phyloP scores from a whole-genome alignment of 805 yeast genomes.

The Suhomyces prunicola region DNA sequence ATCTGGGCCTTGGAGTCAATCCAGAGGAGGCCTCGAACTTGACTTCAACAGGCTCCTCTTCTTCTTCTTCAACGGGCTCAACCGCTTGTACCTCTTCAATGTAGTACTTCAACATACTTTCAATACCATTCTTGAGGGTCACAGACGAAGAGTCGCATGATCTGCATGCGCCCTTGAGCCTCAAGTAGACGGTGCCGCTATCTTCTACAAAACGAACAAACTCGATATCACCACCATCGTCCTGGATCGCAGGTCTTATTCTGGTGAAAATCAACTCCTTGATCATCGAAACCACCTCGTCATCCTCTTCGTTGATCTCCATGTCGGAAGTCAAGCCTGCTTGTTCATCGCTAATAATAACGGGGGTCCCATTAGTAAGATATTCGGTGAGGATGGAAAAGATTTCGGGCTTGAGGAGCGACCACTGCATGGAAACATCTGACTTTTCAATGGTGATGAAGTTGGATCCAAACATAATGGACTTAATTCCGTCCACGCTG shows the following conservation, averaged over 20 bases:
- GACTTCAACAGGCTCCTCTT: slow-evolving; percentile 10
- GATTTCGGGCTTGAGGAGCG: slow-evolving; percentile 62
- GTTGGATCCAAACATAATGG: slow-evolving; percentile 78
- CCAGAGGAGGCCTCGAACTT: slow-evolving; percentile 19
- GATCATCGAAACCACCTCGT: slow-evolving; percentile 63
- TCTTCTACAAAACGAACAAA: slow-evolving; percentile 55
- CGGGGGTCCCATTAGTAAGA: slow-evolving; percentile 53
- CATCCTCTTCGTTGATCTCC: slow-evolving; percentile 56
- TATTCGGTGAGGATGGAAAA: slow-evolving; percentile 57
- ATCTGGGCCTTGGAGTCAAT: slow-evolving; percentile 26
- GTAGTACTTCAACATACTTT: slow-evolving; percentile 66
- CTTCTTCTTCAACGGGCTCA: slow-evolving; percentile 47
- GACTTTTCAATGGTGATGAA: slow-evolving; percentile 79
- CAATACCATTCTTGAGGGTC: slow-evolving; percentile 66
- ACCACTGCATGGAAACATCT: slow-evolving; percentile 51
- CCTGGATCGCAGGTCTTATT: slow-evolving; percentile 71
- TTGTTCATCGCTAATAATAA: slow-evolving; percentile 37
- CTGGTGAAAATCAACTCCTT: slow-evolving; percentile 68
- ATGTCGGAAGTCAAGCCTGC: slow-evolving; percentile 26
- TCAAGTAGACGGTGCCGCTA: slow-evolving; percentile 55
- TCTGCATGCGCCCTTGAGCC: slow-evolving; percentile 67
- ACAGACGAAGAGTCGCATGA: slow-evolving; percentile 68
- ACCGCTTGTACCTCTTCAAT: slow-evolving; percentile 65
- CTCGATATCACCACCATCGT: slow-evolving; percentile 74
- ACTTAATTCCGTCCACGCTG: slow-evolving; percentile 68